A percentile compares a stretch with the other conserved stretches of the same genome.
phyloP scores from a whole-genome alignment of 2,329 filamentous ascomycete genomes.

The Waltergamsia citrina region DNA sequence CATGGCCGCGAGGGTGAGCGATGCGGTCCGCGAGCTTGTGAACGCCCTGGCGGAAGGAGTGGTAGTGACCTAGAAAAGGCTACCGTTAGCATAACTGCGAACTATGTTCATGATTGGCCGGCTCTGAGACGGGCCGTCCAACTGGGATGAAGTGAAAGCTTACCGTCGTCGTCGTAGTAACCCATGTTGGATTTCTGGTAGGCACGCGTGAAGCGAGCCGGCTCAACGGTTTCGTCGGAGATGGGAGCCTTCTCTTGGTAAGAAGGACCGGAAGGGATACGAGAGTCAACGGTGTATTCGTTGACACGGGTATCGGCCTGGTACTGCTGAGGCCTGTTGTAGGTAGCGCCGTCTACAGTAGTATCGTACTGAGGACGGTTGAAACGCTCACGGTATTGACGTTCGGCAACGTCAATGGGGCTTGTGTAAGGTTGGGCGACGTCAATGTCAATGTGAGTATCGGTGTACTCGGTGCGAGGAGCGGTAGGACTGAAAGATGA shows the following conservation, averaged over 20 bases:
- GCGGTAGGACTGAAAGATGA: constrained; percentile 11
- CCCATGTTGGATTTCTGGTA: constrained; percentile 48
- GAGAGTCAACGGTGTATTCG: constrained; percentile 29
- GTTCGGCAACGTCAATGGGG: constrained; percentile 55
- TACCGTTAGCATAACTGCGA: too few species aligned
- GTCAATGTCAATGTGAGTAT: constrained; percentile 60
- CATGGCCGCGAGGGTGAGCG: constrained; percentile 36
- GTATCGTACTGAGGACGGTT: constrained; percentile 23
- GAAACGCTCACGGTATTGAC: constrained; percentile 54
- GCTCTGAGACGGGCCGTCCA: too few species aligned
- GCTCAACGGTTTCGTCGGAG: constrained; percentile 58
- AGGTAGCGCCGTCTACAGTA: constrained; percentile 16
- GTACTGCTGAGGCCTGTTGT: constrained; percentile 11
- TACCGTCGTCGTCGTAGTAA: constrained; percentile 56
- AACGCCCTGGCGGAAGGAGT: constrained; percentile 46
- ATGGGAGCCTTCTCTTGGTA: constrained; percentile 45
- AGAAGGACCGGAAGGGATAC: constrained; percentile 30
- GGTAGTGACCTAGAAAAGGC: constrained; percentile 45
- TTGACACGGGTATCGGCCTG: constrained; percentile 15
- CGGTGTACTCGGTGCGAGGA: constrained; percentile 40
- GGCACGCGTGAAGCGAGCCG: constrained; percentile 30
- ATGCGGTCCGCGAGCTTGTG: constrained; percentile 50
- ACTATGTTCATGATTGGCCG: too few species aligned
- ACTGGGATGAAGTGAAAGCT: constrained; percentile 14
- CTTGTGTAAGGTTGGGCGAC: constrained; percentile 27